Evolutionary conservation across 495 filamentous ascomycete species (phyloP), one percentile per base, ranked within the genome.

Genomic region (Pyronema omphalodes): DNA sequence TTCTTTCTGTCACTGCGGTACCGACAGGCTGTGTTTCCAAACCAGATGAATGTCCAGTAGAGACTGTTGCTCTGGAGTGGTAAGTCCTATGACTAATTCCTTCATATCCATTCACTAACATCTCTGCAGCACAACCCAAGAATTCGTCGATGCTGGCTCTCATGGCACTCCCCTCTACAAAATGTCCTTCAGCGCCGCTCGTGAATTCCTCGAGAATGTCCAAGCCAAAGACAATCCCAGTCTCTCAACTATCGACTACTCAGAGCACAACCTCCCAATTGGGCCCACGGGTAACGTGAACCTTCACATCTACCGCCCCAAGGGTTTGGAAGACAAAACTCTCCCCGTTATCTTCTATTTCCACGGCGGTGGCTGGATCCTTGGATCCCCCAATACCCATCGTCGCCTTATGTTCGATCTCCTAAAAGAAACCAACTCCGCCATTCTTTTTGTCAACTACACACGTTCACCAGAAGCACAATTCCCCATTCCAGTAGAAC

Each of bases 371-470:
- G 60, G 54, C 7, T 60, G 58, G 58, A 37, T 60, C 33, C 8
- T 55, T 1, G 55, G 60, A 3, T 41, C 12, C 17, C 48, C 55
- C 1, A 55, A 55, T 6, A 55, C 18, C 1, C 54, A 65, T 41
- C 54, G 58, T 17, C 37, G 53, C 14, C 18, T 64, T 1, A 29
- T 60, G 0, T 14, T 57, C 7, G 57, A 66, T n/a, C 51, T 67
- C 5, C 49, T 61, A 3, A 3, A 48, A 6, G 52, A 57, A 18
- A 58, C 64, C 0, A 60, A 62, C 14, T 57, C 39, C 11, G 66
- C 60, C 3, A 55, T 68, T 6, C 57, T 66, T 29, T 68, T 68
- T 40, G 50, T 58, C 9, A 33, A 67, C 52, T 68, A 68, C 37
- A 58, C 67, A 0, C 57, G 52, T 4, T 55, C 56, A 4, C 67